Percentiles rank a stretch among this genome's conserved stretches.
These are phyloP conservation scores for Aspergillus pseudoglaucus DNA, from an alignment of 2,329 filamentous ascomycete species.

Conservation along the genomic window DNA sequence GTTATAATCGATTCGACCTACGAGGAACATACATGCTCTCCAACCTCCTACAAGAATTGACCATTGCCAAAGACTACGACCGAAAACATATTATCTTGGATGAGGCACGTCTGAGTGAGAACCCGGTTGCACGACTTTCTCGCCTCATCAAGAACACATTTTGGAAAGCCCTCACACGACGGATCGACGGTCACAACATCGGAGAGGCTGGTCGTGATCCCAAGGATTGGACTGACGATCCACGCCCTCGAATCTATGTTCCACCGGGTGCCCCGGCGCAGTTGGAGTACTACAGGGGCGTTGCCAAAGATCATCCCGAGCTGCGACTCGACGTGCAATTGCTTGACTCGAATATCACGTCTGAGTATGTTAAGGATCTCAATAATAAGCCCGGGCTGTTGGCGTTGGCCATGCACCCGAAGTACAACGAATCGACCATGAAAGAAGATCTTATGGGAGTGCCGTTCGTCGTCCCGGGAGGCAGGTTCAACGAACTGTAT, in stretches of 20 bases:
- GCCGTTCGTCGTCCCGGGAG: slow-evolving; percentile 95
- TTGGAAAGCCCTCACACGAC: slow-evolving; percentile 83
- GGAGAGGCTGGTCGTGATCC: slow-evolving; percentile 81
- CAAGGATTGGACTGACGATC: slow-evolving; percentile 91
- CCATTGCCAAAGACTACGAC: slow-evolving; percentile 82
- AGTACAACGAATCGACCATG: slow-evolving; percentile 59
- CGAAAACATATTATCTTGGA: slow-evolving; percentile 86
- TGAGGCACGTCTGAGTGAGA: slow-evolving; percentile 86
- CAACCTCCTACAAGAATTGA: slow-evolving; percentile 91
- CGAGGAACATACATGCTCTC: slow-evolving; percentile 96
- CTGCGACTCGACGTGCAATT: slow-evolving; percentile 80
- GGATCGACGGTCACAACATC: slow-evolving; percentile 75
- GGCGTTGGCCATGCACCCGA: slow-evolving; percentile 80
- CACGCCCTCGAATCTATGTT: slow-evolving; percentile 85
- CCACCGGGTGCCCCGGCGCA: slow-evolving; percentile 80
- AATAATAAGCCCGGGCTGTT: slow-evolving; percentile 84
- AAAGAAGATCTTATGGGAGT: slow-evolving; percentile 68
- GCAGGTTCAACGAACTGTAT: slow-evolving; percentile 96
- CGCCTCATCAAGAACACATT: slow-evolving; percentile 85
- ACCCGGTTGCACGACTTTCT: slow-evolving; percentile 80
- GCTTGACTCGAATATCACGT: slow-evolving; percentile 65
- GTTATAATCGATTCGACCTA: slow-evolving; percentile 80
- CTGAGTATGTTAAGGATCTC: slow-evolving; percentile 72
- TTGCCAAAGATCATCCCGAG: slow-evolving; percentile 73
- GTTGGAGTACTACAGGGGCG: slow-evolving; percentile 75